Evolutionary conservation across 108 stramenopile genomes (phyloP).

Genomic region (Fragilariopsis cylindrus): DNA sequence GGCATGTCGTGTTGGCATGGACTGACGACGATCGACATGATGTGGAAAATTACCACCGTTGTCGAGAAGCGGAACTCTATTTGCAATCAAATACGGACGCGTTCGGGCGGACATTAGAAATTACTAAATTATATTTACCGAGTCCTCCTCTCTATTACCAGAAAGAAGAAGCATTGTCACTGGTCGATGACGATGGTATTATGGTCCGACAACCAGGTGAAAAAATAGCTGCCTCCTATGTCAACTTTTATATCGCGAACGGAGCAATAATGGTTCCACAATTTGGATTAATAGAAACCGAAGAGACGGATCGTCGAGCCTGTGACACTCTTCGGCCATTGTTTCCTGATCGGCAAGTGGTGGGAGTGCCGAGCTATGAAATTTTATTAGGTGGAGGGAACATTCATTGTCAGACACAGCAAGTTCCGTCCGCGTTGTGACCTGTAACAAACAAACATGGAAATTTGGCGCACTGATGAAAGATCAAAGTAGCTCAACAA

Average conservation of each 20-base stretch:
- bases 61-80: constrained; percentile 40
- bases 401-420: constrained; percentile 87
- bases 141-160: constrained; percentile 35
- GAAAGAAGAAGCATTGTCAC: constrained; percentile 43
- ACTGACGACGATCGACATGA: constrained; percentile 50
- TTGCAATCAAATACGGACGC: constrained; percentile 51
- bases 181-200: constrained; percentile 17
- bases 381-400: constrained; percentile 85
- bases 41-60: constrained; percentile 49
- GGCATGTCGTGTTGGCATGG: constrained; percentile 68
- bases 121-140: constrained; percentile 52
- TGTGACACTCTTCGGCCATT: constrained; percentile 39
- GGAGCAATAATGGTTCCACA: constrained; percentile 61
- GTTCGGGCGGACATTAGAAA: constrained; percentile 28
- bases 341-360: constrained; percentile 57
- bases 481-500: no score
- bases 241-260: constrained; percentile 85
- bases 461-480: no score
- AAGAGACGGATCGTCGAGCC: constrained; percentile 48
- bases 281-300: constrained; percentile 44
- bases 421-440: constrained; percentile 32
- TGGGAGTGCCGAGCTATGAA: constrained; percentile 62
- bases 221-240: constrained; percentile 65
- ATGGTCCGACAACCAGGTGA: constrained; percentile 35
- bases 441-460: no score